Conservation (phyloP, 805 yeast species). For the Hanseniaspora occidentalis region DNA sequence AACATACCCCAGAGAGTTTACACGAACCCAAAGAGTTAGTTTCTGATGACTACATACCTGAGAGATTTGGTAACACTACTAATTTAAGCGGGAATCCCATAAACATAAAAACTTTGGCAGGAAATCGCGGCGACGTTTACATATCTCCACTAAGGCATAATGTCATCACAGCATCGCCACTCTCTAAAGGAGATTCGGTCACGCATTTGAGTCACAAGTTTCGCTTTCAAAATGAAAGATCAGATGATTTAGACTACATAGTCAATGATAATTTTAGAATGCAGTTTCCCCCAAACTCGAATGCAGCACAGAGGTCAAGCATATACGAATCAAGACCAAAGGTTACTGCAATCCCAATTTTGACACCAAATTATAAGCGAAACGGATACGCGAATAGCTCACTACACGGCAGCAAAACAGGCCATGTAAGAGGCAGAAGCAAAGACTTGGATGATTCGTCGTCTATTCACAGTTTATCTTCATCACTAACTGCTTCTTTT, state of each 20-base stretch:
- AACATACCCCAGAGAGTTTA: too few species aligned
- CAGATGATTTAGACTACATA: not conserved
- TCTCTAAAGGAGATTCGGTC: too few species aligned
- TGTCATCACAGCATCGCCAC: too few species aligned
- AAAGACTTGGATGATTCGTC: slow-evolving; percentile 25
- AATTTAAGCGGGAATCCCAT: too few species aligned
- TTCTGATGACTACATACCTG: too few species aligned
- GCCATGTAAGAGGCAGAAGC: not conserved
- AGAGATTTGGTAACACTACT: too few species aligned
- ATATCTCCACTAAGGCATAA: too few species aligned
- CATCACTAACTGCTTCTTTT: slow-evolving; percentile 30
- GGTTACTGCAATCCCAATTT: slow-evolving; percentile 23
- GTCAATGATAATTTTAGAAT: not conserved
- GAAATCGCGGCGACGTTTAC: too few species aligned
- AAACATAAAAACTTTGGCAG: too few species aligned
- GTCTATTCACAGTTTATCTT: slow-evolving; percentile 26
- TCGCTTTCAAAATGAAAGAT: too few species aligned
- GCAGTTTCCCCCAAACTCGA: not conserved
- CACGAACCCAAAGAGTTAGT: too few species aligned
- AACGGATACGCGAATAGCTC: not conserved
- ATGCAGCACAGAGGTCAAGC: slow-evolving; percentile 17
- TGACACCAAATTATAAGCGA: slow-evolving; percentile 11
- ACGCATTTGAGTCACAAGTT: too few species aligned
- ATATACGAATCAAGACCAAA: slow-evolving; percentile 23
- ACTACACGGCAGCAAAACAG: not conserved